phyloP scores from a whole-genome alignment of 73 alveolate species.

The Paramecium caudatum region DNA sequence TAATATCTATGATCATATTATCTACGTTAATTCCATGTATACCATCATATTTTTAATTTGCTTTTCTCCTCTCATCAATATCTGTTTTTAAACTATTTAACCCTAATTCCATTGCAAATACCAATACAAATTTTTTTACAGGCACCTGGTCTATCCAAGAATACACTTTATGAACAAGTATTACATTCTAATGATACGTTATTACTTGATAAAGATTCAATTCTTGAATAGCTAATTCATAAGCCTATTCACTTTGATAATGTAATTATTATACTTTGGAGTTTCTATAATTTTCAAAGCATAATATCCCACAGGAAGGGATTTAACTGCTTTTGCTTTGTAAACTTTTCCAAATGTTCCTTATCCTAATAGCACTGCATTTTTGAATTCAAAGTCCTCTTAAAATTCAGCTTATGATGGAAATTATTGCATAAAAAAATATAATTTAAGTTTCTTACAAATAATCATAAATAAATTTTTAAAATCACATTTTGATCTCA shows the following conservation, averaged over 20 bases:
- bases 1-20: slow-evolving; percentile 3
- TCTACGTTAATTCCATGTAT: neutral
- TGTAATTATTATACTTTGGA: neutral
- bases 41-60: neutral
- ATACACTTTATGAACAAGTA: neutral
- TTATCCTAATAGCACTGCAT: slow-evolving; percentile 2
- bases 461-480: neutral
- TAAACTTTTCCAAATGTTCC: slow-evolving; percentile 56
- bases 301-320: slow-evolving; percentile 43
- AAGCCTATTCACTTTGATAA: slow-evolving; percentile 35
- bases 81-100: slow-evolving; percentile 32
- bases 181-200: slow-evolving; percentile 28
- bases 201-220: slow-evolving; percentile 39
- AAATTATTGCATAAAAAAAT: slow-evolving; percentile 43
- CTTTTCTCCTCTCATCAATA: neutral
- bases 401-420: neutral
- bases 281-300: slow-evolving; percentile 60
- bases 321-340: slow-evolving; percentile 34
- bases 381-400: slow-evolving; percentile 35
- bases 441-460: slow-evolving; percentile 2
- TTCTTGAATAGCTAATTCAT: slow-evolving; percentile 21
- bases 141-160: slow-evolving; percentile 60
- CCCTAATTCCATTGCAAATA: slow-evolving; percentile 41
- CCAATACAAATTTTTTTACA: slow-evolving; percentile 10
- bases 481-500: neutral